Percentiles rank a stretch among this genome's conserved stretches.
Conservation (phyloP, 164 flowering plant genomes). For the Vitis labrusca region DNA sequence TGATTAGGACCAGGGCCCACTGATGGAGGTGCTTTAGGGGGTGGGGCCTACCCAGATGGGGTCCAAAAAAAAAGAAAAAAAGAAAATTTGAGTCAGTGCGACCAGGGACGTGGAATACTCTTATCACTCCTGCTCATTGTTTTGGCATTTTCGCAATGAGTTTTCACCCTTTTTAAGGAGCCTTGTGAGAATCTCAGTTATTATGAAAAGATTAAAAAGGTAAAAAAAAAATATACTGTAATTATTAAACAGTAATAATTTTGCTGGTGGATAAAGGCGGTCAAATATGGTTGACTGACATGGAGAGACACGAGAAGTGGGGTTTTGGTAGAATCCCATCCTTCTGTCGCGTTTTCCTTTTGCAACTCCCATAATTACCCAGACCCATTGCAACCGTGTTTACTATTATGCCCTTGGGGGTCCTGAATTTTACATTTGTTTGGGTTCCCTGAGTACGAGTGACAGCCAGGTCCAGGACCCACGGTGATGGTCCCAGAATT, state of each 20-base stretch:
- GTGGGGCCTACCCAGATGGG: too few relatives aligned
- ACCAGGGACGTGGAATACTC: too few relatives aligned
- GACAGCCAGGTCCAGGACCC: neutral
- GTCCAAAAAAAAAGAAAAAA: too few relatives aligned
- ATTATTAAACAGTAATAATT: conserved; percentile 31
- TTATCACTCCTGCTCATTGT: too few relatives aligned
- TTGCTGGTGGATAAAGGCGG: conserved; percentile 19
- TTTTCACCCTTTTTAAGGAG: neutral
- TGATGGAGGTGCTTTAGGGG: too few relatives aligned
- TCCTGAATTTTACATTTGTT: neutral
- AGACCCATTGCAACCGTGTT: neutral
- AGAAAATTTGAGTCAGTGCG: too few relatives aligned
- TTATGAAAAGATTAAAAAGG: neutral
- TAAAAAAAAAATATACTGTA: conserved; percentile 10
- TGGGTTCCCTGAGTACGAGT: neutral
- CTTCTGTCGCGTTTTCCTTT: neutral
- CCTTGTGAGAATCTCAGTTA: neutral
- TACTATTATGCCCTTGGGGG: neutral
- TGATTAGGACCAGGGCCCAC: too few relatives aligned
- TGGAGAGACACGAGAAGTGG: conserved; percentile 19
- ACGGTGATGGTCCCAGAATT: conserved; percentile 2
- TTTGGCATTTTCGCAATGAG: neutral
- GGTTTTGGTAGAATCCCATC: conserved; percentile 8
- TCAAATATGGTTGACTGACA: conserved; percentile 28
- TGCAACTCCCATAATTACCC: neutral